These are phyloP conservation scores for Chrysanthemum seticuspe DNA, from an alignment of 129 eudicot genomes.

Conservation along the genomic window DNA sequence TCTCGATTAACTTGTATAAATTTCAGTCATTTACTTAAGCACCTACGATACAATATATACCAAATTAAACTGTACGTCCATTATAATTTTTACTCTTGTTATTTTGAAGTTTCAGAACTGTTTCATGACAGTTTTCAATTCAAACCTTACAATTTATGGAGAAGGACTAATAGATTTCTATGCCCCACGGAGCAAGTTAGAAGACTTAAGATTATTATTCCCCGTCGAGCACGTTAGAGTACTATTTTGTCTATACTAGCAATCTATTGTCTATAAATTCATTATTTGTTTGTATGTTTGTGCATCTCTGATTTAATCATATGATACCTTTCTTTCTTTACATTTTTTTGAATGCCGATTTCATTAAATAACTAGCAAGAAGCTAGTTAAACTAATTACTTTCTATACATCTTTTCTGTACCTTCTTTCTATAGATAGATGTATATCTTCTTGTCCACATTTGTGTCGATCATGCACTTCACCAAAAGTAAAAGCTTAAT, in stretches of 20 bases:
- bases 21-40: no score
- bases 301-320: neutral
- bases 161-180: neutral
- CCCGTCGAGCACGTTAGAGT: constrained; percentile 8
- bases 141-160: neutral
- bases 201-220: no score
- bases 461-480: constrained; percentile 12
- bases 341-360: no score
- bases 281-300: neutral
- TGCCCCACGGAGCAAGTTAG: neutral
- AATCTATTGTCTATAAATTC: constrained; percentile 5
- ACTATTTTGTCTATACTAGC: neutral
- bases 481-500: neutral
- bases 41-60: no score
- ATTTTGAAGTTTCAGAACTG: neutral
- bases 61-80: no score
- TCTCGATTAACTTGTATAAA: no score
- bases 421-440: neutral
- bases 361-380: no score
- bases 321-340: neutral
- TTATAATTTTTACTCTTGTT: neutral
- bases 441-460: constrained; percentile 1
- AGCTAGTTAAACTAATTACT: no score
- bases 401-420: no score
- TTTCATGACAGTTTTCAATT: neutral